Conservation (phyloP, 495 filamentous ascomycete species). For the Penicillium arizonense region DNA sequence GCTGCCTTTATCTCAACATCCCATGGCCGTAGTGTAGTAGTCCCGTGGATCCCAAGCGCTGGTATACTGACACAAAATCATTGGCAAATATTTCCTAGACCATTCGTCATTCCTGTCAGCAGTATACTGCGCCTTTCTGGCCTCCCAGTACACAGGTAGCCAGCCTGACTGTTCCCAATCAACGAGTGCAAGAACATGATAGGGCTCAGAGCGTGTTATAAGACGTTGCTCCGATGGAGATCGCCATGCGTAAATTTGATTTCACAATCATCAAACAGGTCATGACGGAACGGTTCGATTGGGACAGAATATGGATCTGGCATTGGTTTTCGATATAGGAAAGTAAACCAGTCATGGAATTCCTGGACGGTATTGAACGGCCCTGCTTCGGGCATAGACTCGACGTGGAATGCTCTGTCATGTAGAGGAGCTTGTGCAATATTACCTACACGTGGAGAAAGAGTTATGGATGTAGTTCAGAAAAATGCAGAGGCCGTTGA, state of each 20-base stretch:
- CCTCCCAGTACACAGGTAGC: slow-evolving; percentile 49
- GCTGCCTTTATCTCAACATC: slow-evolving; percentile 12
- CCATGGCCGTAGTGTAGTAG: slow-evolving; percentile 29
- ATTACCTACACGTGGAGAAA: slow-evolving; percentile 14
- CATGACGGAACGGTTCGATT: slow-evolving; percentile 27
- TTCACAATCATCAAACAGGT: slow-evolving; percentile 25
- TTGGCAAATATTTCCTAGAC: slow-evolving; percentile 26
- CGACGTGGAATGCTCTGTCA: slow-evolving; percentile 23
- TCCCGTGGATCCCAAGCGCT: slow-evolving; percentile 30
- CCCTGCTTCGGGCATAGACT: slow-evolving; percentile 27
- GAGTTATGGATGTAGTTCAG: slow-evolving; percentile 3
- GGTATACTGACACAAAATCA: slow-evolving; percentile 23
- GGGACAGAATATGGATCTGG: slow-evolving; percentile 27
- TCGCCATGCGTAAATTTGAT: slow-evolving; percentile 49
- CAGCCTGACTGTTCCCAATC: slow-evolving; percentile 52
- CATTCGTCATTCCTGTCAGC: slow-evolving; percentile 20
- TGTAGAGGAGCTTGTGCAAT: slow-evolving; percentile 20
- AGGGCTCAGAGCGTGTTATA: slow-evolving; percentile 31
- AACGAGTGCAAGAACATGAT: slow-evolving; percentile 35
- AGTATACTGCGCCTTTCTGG: slow-evolving; percentile 40
- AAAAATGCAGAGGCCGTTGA: not conserved
- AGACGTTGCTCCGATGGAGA: slow-evolving; percentile 46
- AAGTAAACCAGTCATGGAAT: slow-evolving; percentile 32
- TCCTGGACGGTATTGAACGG: slow-evolving; percentile 25
- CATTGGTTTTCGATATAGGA: slow-evolving; percentile 26